A percentile compares a stretch with the other conserved stretches of the same genome.
Evolutionary conservation across 148 eudicot species (phyloP).

Genomic region (Linanthus parryae): DNA sequence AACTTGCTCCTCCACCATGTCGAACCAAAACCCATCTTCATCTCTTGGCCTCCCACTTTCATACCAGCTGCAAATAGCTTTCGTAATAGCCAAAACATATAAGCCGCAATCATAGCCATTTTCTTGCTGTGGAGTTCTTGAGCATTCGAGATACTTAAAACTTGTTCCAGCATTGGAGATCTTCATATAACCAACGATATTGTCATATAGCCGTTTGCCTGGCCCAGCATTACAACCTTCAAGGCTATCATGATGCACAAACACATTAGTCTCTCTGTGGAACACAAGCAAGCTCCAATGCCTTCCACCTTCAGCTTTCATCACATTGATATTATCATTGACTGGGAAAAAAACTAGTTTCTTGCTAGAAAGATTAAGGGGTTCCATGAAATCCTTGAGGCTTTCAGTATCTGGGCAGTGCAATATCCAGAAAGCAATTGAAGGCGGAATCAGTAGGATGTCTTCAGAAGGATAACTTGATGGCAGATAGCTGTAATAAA

Average conservation of each 20-base stretch:
- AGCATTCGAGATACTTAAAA: constrained; percentile 34
- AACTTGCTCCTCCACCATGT: constrained; percentile 36
- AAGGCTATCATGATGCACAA: constrained; percentile 83
- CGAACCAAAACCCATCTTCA: constrained; percentile 46
- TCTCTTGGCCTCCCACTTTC: constrained; percentile 17
- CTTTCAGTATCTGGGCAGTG: constrained; percentile 58
- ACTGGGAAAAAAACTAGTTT: constrained; percentile 60
- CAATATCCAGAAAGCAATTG: constrained; percentile 77
- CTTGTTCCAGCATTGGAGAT: constrained; percentile 7
- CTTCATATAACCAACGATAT: constrained; percentile 32
- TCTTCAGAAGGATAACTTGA: constrained; percentile 49
- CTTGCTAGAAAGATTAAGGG: constrained; percentile 48
- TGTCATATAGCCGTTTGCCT: constrained; percentile 43
- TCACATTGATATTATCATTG: constrained; percentile 59
- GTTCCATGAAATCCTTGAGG: constrained; percentile 47
- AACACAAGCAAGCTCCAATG: constrained; percentile 91
- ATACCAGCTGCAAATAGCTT: constrained; percentile 64
- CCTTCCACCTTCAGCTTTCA: constrained; percentile 59
- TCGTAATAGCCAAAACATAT: constrained; percentile 63
- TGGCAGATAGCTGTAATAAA: constrained; percentile 66
- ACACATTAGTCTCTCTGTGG: constrained; percentile 37
- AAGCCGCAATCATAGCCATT: constrained; percentile 89
- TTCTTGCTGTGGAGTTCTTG: constrained; percentile 48
- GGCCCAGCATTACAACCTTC: constrained; percentile 27
- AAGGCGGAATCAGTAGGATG: constrained; percentile 63